Evolutionary conservation across 371 early-diverging fungal species (phyloP).

Genomic region (Lichtheimia ornata): DNA sequence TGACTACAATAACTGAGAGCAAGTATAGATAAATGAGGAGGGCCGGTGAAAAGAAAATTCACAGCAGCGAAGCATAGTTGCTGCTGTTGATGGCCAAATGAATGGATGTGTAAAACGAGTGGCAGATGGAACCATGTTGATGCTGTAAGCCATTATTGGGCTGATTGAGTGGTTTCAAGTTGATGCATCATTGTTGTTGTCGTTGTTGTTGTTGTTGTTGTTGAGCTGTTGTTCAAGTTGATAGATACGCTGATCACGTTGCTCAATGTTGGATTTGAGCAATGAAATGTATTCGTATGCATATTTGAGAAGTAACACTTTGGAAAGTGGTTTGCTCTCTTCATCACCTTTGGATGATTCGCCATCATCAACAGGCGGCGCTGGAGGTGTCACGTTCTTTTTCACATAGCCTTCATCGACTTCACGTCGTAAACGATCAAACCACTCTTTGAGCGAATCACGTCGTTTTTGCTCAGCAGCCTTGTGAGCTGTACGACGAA

Average conservation of each 20-base stretch:
- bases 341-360: constrained; percentile 9
- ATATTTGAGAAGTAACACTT: constrained; percentile 49
- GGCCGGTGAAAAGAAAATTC: too few species aligned
- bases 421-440: constrained; percentile 70
- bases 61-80: too few species aligned
- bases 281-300: constrained; percentile 63
- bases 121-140: too few species aligned
- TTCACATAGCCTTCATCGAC: constrained; percentile 68
- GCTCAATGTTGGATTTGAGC: constrained; percentile 35
- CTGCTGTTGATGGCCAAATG: too few species aligned
- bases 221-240: constrained; percentile 11
- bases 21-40: too few species aligned
- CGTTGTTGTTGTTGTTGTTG: not conserved
- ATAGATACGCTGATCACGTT: constrained; percentile 26
- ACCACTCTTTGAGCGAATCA: constrained; percentile 85
- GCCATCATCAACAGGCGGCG: constrained; percentile 2
- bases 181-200: not conserved
- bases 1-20: too few species aligned
- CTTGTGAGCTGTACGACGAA: constrained; percentile 81
- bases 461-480: constrained; percentile 94
- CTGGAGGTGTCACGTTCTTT: constrained; percentile 26
- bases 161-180: too few species aligned
- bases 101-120: too few species aligned
- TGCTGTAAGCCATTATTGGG: too few species aligned
- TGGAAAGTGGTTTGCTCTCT: constrained; percentile 41